Evolutionary conservation across 116 monocot species (phyloP).

Genomic region (Trichopus zeylanicus): DNA sequence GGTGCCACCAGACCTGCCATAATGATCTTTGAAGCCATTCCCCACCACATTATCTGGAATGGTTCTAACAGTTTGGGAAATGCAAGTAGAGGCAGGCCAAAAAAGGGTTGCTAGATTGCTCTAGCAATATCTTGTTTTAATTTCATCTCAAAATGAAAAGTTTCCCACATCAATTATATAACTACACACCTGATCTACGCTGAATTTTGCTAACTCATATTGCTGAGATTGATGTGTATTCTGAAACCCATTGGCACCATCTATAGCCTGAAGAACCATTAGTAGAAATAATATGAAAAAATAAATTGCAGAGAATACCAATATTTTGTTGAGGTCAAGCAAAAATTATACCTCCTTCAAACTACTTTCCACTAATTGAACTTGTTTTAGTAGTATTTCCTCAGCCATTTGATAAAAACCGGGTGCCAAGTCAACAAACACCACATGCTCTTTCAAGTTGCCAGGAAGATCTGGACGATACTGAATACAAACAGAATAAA

Average conservation of each 20-base stretch:
- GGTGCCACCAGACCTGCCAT: not conserved
- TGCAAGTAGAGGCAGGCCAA: not conserved
- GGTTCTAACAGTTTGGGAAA: not conserved
- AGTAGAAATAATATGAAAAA: slow-evolving; percentile 2
- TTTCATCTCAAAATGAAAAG: no score
- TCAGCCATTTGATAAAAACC: slow-evolving; percentile 66
- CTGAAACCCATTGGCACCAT: slow-evolving; percentile 88
- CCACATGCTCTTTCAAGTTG: slow-evolving; percentile 53
- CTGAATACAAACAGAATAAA: no score
- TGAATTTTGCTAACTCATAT: slow-evolving; percentile 69
- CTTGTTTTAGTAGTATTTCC: slow-evolving; percentile 58
- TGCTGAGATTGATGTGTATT: slow-evolving; percentile 86
- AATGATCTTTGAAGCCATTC: not conserved
- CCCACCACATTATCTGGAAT: no score
- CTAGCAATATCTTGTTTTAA: no score
- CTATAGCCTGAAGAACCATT: slow-evolving; percentile 52
- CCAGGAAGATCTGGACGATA: slow-evolving; percentile 81
- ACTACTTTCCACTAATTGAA: slow-evolving; percentile 45
- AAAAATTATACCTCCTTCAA: slow-evolving; percentile 48
- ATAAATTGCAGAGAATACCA: slow-evolving; percentile 1
- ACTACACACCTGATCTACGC: slow-evolving; percentile 61
- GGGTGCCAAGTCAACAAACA: slow-evolving; percentile 73
- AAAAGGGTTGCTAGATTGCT: no score
- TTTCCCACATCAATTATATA: no score
- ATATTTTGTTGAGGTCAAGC: not conserved